Conservation (phyloP, 352 stramenopile species). For the Phytophthora pini region DNA sequence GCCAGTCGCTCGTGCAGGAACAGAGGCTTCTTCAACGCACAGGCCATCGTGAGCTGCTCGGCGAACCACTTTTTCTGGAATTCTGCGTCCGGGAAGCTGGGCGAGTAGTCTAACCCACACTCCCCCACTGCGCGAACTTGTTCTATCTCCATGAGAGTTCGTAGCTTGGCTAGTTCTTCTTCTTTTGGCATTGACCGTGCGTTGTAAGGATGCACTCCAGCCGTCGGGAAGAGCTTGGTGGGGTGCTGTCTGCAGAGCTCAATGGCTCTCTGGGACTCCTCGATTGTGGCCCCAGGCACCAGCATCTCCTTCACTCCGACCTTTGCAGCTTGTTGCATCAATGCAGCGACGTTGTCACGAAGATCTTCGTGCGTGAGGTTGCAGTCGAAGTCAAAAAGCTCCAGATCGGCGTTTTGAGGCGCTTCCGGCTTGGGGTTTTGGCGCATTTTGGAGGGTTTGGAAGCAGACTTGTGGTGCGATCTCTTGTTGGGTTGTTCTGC, state of each 20-base stretch:
- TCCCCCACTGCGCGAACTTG: conserved; percentile 66
- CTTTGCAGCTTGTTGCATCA: conserved; percentile 46
- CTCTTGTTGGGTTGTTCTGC: conserved; percentile 12
- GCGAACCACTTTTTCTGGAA: conserved; percentile 74
- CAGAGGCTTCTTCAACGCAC: conserved; percentile 69
- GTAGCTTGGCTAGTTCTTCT: conserved; percentile 45
- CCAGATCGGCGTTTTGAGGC: conserved; percentile 3
- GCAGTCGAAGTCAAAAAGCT: conserved; percentile 85
- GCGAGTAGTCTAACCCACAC: conserved; percentile 84
- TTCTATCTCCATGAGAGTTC: conserved; percentile 37
- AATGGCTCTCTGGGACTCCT: conserved; percentile 67
- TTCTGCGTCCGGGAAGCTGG: conserved; percentile 50
- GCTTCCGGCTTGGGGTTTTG: conserved; percentile 7
- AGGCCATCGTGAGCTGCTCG: conserved; percentile 70
- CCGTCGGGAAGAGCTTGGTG: conserved; percentile 70
- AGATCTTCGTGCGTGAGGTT: conserved; percentile 84
- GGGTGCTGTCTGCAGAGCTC: conserved; percentile 59
- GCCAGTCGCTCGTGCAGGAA: conserved; percentile 88
- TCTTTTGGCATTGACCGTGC: conserved; percentile 45
- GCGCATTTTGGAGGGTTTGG: conserved; percentile 9
- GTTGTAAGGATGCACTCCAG: conserved; percentile 83
- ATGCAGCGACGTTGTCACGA: conserved; percentile 33
- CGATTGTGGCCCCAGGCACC: conserved; percentile 73
- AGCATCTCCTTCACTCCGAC: conserved; percentile 75
- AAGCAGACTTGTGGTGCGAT: conserved; percentile 10